These are phyloP conservation scores for Agrostemma githago DNA, from an alignment of 148 eudicot species.

Conservation along the genomic window DNA sequence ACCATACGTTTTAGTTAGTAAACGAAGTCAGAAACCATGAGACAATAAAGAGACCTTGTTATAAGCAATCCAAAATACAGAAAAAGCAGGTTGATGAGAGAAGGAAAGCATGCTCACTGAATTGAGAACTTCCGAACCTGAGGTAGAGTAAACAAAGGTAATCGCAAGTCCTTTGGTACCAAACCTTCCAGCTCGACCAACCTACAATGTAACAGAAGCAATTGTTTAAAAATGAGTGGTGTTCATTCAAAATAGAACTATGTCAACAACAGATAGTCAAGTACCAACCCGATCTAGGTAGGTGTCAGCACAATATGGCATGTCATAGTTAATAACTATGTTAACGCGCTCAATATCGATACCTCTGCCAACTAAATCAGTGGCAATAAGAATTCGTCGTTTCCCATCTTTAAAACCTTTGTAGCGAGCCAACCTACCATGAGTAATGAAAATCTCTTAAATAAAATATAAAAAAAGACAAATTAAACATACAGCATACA, in stretches of 20 bases:
- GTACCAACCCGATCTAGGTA: constrained; percentile 70
- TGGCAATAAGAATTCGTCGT: constrained; percentile 88
- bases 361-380: constrained; percentile 95
- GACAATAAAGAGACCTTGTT: background rate
- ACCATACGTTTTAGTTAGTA: background rate
- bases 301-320: constrained; percentile 98
- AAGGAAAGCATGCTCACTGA: constrained; percentile 35
- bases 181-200: constrained; percentile 93
- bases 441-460: background rate
- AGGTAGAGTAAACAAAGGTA: constrained; percentile 77
- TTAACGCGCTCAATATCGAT: constrained; percentile 94
- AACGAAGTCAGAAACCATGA: background rate
- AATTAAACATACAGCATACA: background rate
- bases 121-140: constrained; percentile 83
- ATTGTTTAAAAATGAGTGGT: no score
- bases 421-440: constrained; percentile 67
- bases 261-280: background rate
- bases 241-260: no score
- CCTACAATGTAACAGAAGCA: constrained; percentile 31
- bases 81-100: no score
- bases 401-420: constrained; percentile 92
- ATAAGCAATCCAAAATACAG: no score
- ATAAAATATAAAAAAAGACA: no score
- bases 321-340: constrained; percentile 92
- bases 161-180: constrained; percentile 98